A percentile compares a stretch with the other conserved stretches of the same genome.
Evolutionary conservation across 345 rosid species (phyloP).

Genomic region (Eucalyptus erythrocorys): DNA sequence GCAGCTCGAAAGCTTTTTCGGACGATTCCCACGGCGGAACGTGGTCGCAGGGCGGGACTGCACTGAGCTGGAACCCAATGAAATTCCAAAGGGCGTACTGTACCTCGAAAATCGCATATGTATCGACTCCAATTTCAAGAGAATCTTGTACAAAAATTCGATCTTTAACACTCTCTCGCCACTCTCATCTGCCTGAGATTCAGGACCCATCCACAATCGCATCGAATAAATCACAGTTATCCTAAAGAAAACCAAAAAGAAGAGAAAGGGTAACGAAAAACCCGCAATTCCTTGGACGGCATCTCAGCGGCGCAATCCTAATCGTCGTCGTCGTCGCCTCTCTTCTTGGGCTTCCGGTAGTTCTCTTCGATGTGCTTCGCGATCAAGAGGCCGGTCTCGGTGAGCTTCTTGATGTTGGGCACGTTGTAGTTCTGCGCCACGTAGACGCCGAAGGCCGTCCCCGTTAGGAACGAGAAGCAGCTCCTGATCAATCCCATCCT

Average conservation of each 20-base stretch:
- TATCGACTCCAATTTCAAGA: neutral
- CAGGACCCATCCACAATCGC: neutral
- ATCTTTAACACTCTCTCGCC: neutral
- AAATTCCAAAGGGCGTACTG: neutral
- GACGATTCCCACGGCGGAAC: too few relatives aligned
- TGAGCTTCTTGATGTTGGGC: slow-evolving; percentile 42
- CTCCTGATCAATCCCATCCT: slow-evolving; percentile 42
- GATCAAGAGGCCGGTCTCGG: slow-evolving; percentile 23
- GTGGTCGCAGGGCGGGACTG: neutral
- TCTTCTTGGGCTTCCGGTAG: slow-evolving; percentile 37
- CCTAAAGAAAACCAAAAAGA: neutral
- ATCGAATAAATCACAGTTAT: neutral
- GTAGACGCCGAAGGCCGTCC: slow-evolving; percentile 43
- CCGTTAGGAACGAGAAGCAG: slow-evolving; percentile 31
- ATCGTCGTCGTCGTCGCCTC: neutral
- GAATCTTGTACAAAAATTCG: neutral
- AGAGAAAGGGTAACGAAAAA: neutral
- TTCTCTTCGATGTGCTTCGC: slow-evolving; percentile 55
- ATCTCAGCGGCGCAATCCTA: neutral
- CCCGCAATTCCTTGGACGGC: neutral
- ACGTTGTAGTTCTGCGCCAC: slow-evolving; percentile 61
- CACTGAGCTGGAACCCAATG: neutral
- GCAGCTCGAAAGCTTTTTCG: neutral
- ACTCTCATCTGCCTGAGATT: neutral
- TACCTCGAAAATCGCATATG: neutral